These are phyloP conservation scores for Pyrus bretschneideri DNA, from an alignment of 306 rosid genomes.

Conservation along the genomic window DNA sequence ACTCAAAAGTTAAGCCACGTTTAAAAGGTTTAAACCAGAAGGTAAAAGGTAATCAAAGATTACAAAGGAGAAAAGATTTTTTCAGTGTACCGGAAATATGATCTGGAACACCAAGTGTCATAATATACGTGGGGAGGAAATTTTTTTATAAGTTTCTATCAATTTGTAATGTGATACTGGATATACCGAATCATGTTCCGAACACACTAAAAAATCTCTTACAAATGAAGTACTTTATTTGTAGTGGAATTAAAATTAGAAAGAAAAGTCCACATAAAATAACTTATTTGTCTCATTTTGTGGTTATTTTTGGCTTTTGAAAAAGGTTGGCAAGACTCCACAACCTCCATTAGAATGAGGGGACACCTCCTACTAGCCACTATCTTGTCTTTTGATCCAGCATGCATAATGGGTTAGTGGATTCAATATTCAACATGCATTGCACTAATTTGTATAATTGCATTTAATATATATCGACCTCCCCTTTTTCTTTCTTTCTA, in stretches of 20 bases:
- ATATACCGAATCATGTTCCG: accelerated
- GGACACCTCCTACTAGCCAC: not conserved
- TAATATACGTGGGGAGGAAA: accelerated
- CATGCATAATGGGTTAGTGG: not conserved
- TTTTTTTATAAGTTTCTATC: too few relatives aligned
- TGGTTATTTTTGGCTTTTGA: not conserved
- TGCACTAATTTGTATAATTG: not conserved
- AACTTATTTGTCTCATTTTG: not conserved
- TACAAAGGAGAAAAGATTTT: not conserved
- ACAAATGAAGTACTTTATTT: too few relatives aligned
- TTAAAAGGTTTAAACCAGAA: not conserved
- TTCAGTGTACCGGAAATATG: too few relatives aligned
- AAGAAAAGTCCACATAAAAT: not conserved
- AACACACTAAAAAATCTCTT: too few relatives aligned
- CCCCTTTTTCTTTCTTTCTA: too few relatives aligned
- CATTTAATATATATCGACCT: not conserved
- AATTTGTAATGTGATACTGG: too few relatives aligned
- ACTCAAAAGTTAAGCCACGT: not conserved
- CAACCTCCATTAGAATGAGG: not conserved
- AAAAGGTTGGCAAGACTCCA: not conserved
- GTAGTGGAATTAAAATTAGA: too few relatives aligned
- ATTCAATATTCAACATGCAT: not conserved
- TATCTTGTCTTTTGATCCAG: not conserved
- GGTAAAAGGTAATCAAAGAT: not conserved
- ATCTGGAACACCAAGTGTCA: too few relatives aligned